Evolutionary conservation across 2,329 filamentous ascomycete species (phyloP).

Genomic region (Xylaria sp.): DNA sequence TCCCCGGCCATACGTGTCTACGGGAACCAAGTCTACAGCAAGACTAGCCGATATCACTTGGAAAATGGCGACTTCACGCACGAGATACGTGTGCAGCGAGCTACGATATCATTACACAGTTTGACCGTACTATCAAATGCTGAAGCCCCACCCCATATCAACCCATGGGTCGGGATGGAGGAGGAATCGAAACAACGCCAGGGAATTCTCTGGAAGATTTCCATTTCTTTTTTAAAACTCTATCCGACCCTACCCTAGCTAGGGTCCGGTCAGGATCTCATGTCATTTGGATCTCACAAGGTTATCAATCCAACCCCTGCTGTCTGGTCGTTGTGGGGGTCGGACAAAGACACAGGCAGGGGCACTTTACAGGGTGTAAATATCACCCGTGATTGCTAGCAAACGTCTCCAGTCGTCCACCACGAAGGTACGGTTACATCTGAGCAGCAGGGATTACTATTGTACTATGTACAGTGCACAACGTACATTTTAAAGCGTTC

Average conservation of each 20-base stretch:
- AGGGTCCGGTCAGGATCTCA: conserved; percentile 13
- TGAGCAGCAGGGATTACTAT: conserved; percentile 3
- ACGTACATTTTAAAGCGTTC: conserved; percentile 3
- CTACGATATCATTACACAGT: conserved; percentile 6
- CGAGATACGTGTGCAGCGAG: not conserved
- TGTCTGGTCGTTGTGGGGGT: conserved; percentile 22
- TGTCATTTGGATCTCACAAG: conserved; percentile 28
- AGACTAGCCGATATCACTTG: conserved; percentile 10
- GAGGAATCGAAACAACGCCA: conserved; percentile 17
- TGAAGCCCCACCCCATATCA: conserved; percentile 2
- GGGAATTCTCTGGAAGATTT: conserved; percentile 31
- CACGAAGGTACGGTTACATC: conserved; percentile 13
- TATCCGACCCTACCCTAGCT: conserved; percentile 21
- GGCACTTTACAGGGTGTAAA: conserved; percentile 4
- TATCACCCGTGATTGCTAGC: conserved; percentile 17
- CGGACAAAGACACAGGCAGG: conserved; percentile 4
- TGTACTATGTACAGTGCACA: conserved; percentile 12
- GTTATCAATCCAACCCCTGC: conserved; percentile 27
- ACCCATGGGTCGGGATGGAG: conserved; percentile 16
- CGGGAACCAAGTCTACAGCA: conserved; percentile 8
- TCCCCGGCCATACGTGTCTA: conserved; percentile 7
- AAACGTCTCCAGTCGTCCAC: conserved; percentile 2
- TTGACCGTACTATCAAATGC: not conserved
- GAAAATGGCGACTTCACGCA: conserved; percentile 12
- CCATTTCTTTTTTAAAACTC: conserved; percentile 27